Conservation (phyloP, 441 rosid species). For the Pelargonium fulgidum region DNA sequence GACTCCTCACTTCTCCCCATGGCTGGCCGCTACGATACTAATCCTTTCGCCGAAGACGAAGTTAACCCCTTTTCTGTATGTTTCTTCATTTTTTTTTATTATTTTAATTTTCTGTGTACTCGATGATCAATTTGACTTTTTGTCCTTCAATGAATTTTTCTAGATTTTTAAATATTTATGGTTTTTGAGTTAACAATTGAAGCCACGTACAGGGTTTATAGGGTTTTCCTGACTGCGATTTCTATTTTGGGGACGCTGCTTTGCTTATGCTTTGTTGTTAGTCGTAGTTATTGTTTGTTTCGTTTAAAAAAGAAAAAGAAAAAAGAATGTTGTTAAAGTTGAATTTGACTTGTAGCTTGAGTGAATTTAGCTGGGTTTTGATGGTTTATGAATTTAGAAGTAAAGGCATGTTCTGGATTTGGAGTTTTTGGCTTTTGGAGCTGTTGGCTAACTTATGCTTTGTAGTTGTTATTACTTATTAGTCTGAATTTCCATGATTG, state of each 20-base stretch:
- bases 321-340: neutral
- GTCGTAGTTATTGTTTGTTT: neutral
- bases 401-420: neutral
- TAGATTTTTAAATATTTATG: neutral
- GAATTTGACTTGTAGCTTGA: neutral
- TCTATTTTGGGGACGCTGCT: neutral
- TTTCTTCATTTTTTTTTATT: too few species aligned
- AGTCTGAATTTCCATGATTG: neutral
- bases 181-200: neutral
- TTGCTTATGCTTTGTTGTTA: neutral
- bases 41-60: slow-evolving; percentile 79
- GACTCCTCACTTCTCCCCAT: neutral
- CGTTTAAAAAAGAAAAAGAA: neutral
- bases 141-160: neutral
- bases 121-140: neutral
- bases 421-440: neutral
- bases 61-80: slow-evolving; percentile 87
- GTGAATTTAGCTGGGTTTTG: neutral
- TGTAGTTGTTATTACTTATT: neutral
- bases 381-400: neutral
- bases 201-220: neutral
- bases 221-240: neutral
- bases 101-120: too few species aligned
- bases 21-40: slow-evolving; percentile 50
- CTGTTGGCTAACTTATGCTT: neutral